Evolutionary conservation across 1,284 basidiomycete species (phyloP).

Genomic region (Pseudozyma sp.): DNA sequence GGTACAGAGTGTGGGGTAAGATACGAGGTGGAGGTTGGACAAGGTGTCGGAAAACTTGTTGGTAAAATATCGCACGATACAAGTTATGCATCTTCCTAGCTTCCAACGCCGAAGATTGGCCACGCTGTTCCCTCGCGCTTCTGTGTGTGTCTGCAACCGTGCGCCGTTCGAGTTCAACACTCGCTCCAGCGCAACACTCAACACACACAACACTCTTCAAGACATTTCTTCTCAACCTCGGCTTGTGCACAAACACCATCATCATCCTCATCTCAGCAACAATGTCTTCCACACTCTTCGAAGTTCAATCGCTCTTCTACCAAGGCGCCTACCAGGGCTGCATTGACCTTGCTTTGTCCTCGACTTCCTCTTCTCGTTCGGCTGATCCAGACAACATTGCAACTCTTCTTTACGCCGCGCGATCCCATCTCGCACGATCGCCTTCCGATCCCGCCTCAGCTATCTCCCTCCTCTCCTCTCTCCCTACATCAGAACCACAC

Average conservation of each 20-base stretch:
- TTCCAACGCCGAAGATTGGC: not conserved
- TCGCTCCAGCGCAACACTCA: not conserved
- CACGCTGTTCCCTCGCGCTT: slow-evolving; percentile 3
- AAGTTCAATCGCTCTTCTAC: slow-evolving; percentile 66
- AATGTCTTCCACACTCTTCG: slow-evolving; percentile 55
- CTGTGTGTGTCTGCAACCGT: not conserved
- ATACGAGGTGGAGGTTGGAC: slow-evolving; percentile 11
- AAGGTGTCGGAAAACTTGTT: not conserved
- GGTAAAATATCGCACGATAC: slow-evolving; percentile 28
- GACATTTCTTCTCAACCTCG: slow-evolving; percentile 4
- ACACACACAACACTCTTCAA: slow-evolving; percentile 7
- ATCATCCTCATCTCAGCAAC: not conserved
- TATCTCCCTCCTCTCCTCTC: slow-evolving; percentile 48
- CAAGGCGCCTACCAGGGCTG: slow-evolving; percentile 65
- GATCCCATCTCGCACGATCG: slow-evolving; percentile 58
- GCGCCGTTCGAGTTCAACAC: not conserved
- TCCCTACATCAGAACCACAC: slow-evolving; percentile 33
- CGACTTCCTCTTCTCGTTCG: slow-evolving; percentile 34
- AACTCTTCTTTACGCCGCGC: slow-evolving; percentile 62
- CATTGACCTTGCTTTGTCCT: slow-evolving; percentile 53
- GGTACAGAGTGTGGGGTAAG: not conserved
- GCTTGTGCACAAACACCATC: not conserved
- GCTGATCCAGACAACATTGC: slow-evolving; percentile 38
- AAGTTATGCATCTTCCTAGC: not conserved
- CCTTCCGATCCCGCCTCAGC: slow-evolving; percentile 51